Base-by-base conservation (phyloP, 768 basidiomycete genomes). In the Podaxis rugospora region DNA sequence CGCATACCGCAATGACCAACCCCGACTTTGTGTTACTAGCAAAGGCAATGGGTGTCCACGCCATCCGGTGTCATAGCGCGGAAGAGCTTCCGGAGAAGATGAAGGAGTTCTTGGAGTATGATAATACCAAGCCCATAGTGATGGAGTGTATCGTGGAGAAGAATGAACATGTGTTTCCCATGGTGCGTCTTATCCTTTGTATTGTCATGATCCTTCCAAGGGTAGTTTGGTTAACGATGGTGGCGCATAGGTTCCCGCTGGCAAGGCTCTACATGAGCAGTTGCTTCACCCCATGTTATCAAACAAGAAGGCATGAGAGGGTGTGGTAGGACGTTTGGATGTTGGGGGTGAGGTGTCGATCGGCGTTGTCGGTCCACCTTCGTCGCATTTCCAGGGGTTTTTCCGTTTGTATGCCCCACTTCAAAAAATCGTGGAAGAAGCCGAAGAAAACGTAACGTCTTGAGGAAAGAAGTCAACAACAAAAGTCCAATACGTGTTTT, bases 101-200 rank as follows among this genome's bases (percentile, higher is more conserved):
- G 96, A 95, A 95, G 80, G 95, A 98, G 81, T 95, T 99, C 78
- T 80, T 99, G 65, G 95, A 95, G 77, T 96, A 95, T 71, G 92
- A 96, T 66, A 87, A 84, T 61, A 82, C 81, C 60, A 89, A 84
- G 74, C 97, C 97, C 2, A 83, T 98, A 44, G 73, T 99, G 64
- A 78, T 99, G 81, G 97, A 99, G 75, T 96, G 93, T 71, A 44
- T 88, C 55, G 92, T 98, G 51, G 87, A 90, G 75, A 82, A 78
- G 69, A 85, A 84, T 64, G 93, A 94, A 74, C 92, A 94, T 71
- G 92, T 94, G 65, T 93, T 90, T 83, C 92, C 93, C 5, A 93
- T 94, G 92, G 92, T 92, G 61, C 61, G 52, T 60, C 53, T 16
- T 54, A 32, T 18, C n/a, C 27, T 52, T 62, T 55, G 63, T 55